Evolutionary conservation across 2,329 filamentous ascomycete species (phyloP).

Genomic region (Biscogniauxia mediterranea): DNA sequence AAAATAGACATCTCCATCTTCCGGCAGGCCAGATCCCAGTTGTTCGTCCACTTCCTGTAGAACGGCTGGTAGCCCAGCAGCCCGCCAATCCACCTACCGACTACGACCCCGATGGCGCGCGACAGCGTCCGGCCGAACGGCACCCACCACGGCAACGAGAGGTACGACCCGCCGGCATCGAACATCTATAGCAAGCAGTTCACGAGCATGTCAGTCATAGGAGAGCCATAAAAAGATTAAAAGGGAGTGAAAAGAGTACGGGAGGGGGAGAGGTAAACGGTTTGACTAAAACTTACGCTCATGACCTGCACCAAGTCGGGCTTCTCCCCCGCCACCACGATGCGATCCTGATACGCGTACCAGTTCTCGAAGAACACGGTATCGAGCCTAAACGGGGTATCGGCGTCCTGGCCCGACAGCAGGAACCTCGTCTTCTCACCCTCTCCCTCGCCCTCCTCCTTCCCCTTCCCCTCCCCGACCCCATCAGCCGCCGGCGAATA

Average conservation of each 20-base stretch:
- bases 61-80: slow-evolving; percentile 40
- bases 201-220: background rate
- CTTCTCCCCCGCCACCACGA: slow-evolving; percentile 26
- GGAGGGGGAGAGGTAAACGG: background rate
- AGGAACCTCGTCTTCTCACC: slow-evolving; percentile 24
- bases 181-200: slow-evolving; percentile 31
- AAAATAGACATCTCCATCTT: slow-evolving; percentile 34
- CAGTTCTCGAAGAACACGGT: slow-evolving; percentile 36
- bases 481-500: slow-evolving; percentile 23
- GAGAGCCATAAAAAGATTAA: no score
- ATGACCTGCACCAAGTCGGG: slow-evolving; percentile 28
- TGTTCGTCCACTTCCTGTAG: slow-evolving; percentile 35
- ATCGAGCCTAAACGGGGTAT: slow-evolving; percentile 30
- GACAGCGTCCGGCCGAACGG: slow-evolving; percentile 33
- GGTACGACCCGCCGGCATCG: slow-evolving; percentile 39
- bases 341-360: slow-evolving; percentile 35
- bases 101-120: slow-evolving; percentile 28
- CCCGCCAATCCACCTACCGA: slow-evolving; percentile 39
- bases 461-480: slow-evolving; percentile 1
- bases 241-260: no score
- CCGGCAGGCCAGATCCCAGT: slow-evolving; percentile 36
- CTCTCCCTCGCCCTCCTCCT: slow-evolving; percentile 10
- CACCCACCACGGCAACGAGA: slow-evolving; percentile 37
- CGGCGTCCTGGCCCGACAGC: slow-evolving; percentile 28
- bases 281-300: slow-evolving; percentile 21